phyloP scores from a whole-genome alignment of 225 moss, liverwort and hornwort species.

The Straminergon stramineum region DNA sequence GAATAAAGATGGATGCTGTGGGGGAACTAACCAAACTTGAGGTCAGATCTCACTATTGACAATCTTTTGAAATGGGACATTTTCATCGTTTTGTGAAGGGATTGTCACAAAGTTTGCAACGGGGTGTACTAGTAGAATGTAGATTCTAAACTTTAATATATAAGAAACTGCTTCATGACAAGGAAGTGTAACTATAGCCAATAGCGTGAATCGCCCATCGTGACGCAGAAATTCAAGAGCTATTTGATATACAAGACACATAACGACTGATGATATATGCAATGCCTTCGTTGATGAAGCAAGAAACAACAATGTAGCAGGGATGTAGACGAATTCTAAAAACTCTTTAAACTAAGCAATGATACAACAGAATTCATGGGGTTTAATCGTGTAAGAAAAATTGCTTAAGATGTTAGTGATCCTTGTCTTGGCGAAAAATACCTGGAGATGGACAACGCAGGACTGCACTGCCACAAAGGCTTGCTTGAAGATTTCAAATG shows the following conservation, averaged over 20 bases:
- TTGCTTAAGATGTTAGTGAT: neutral
- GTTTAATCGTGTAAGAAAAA: neutral
- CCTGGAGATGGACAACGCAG: constrained; percentile 99
- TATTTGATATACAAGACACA: neutral
- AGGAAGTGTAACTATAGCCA: neutral
- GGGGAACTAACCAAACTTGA: neutral
- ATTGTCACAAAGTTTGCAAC: neutral
- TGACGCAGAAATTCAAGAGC: neutral
- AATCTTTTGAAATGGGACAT: neutral
- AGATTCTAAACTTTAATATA: neutral
- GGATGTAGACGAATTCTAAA: neutral
- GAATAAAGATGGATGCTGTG: neutral
- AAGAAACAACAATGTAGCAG: neutral
- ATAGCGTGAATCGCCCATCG: neutral
- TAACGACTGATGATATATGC: neutral
- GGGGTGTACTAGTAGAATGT: neutral
- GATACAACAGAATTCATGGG: neutral
- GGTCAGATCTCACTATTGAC: neutral
- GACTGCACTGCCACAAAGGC: constrained; percentile 99
- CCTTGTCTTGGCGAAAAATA: constrained; percentile 7
- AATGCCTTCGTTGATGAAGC: neutral
- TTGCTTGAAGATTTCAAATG: constrained; percentile 99
- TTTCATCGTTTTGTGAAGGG: neutral
- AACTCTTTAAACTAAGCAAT: neutral
- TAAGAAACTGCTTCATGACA: neutral